A percentile compares a stretch with the other conserved stretches of the same genome.
phyloP scores from a whole-genome alignment of 345 rosid species.

The Linum trigynum region DNA sequence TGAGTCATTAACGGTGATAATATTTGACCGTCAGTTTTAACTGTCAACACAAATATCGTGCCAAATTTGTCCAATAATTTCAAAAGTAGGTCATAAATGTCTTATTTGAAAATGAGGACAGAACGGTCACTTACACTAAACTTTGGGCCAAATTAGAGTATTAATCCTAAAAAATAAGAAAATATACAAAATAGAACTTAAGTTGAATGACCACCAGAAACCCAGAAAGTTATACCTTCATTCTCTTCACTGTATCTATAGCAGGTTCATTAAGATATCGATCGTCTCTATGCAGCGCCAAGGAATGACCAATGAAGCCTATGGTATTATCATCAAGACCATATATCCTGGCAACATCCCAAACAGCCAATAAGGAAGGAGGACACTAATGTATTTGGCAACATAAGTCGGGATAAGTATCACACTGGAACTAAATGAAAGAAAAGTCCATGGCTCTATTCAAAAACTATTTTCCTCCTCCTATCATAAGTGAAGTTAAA shows the following conservation, averaged over 20 bases:
- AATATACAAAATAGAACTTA: background rate
- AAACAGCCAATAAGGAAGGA: constrained; percentile 1
- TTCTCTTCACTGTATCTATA: constrained; percentile 83
- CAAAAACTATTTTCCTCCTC: background rate
- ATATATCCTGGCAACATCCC: constrained; percentile 49
- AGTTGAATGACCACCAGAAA: background rate
- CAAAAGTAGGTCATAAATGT: too few relatives aligned
- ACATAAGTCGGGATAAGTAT: background rate
- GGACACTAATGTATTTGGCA: background rate
- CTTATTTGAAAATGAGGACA: too few relatives aligned
- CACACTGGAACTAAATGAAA: background rate
- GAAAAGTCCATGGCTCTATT: background rate
- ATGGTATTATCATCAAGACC: constrained; percentile 78
- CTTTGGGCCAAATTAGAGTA: constrained; percentile 18
- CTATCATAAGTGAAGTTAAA: background rate
- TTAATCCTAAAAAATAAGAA: constrained; percentile 2
- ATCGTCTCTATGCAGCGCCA: constrained; percentile 92
- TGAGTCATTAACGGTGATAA: too few relatives aligned
- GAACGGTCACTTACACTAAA: too few relatives aligned
- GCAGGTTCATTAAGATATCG: constrained; percentile 74
- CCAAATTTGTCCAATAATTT: too few relatives aligned
- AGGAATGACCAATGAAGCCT: constrained; percentile 96
- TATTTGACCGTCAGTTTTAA: too few relatives aligned
- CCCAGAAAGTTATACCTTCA: constrained; percentile 53
- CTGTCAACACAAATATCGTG: too few relatives aligned